A percentile compares a stretch with the other conserved stretches of the same genome.
Conservation (phyloP, 306 rosid species). For the Trichosanthes cucumerina region DNA sequence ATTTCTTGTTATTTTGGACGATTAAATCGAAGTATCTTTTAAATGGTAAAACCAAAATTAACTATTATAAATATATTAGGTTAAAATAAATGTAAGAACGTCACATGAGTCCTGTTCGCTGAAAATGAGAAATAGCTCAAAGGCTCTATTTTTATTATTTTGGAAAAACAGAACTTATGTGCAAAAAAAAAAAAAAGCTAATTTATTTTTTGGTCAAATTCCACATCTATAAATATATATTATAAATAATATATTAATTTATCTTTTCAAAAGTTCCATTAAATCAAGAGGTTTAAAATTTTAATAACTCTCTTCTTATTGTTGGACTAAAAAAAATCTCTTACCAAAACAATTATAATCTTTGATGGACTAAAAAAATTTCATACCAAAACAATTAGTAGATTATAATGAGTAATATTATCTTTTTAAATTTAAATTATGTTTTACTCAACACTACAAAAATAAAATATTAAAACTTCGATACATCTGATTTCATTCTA, state of each 20-base stretch:
- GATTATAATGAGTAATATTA: not conserved
- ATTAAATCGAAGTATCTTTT: not conserved
- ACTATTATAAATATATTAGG: not conserved
- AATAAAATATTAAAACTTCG: not conserved
- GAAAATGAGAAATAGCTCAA: not conserved
- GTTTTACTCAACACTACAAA: not conserved
- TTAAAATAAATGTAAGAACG: not conserved
- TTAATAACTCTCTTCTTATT: too few relatives aligned
- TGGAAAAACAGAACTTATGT: not conserved
- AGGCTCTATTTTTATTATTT: not conserved
- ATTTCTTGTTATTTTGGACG: not conserved
- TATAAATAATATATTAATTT: not conserved
- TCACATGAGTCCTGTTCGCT: not conserved
- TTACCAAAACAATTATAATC: too few relatives aligned
- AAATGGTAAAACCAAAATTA: not conserved
- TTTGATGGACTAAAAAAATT: too few relatives aligned
- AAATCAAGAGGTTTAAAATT: too few relatives aligned
- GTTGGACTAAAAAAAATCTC: too few relatives aligned
- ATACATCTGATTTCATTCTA: not conserved
- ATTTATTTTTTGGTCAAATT: not conserved
- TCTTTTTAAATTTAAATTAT: too few relatives aligned
- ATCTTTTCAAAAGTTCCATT: too few relatives aligned
- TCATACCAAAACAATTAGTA: too few relatives aligned
- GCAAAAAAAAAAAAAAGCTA: not conserved
- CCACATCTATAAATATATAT: too few relatives aligned